phyloP scores from a whole-genome alignment of 768 basidiomycete species.

The Amanita exitialis region DNA sequence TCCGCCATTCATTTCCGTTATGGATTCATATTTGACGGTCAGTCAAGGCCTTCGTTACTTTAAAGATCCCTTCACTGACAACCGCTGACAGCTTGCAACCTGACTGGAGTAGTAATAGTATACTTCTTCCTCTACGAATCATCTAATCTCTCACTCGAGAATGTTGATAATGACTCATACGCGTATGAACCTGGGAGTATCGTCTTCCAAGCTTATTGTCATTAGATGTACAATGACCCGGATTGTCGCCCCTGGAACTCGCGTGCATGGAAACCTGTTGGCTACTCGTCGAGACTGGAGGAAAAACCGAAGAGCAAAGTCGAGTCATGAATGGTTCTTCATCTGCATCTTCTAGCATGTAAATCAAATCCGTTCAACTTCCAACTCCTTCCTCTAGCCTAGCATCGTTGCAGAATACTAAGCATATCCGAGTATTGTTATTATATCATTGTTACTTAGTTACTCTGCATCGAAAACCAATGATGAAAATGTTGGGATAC shows the following conservation, averaged over 20 bases:
- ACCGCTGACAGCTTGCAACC: slow-evolving; percentile 35
- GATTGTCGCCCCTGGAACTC: slow-evolving; percentile 61
- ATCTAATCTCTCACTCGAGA: slow-evolving; percentile 55
- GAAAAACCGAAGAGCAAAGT: slow-evolving; percentile 31
- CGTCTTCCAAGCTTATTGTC: neutral
- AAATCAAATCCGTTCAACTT: neutral
- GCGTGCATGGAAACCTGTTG: slow-evolving; percentile 46
- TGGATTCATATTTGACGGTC: slow-evolving; percentile 64
- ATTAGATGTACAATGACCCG: slow-evolving; percentile 56
- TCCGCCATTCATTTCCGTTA: slow-evolving; percentile 46
- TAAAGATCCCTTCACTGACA: neutral
- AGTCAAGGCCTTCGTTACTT: slow-evolving; percentile 7
- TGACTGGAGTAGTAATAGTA: slow-evolving; percentile 48
- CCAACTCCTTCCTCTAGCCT: no score
- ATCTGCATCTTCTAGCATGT: neutral
- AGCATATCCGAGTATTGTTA: no score
- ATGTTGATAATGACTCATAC: slow-evolving; percentile 45
- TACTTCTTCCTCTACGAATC: slow-evolving; percentile 74
- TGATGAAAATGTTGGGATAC: no score
- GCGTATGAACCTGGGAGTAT: slow-evolving; percentile 3
- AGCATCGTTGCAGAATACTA: no score
- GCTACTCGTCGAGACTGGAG: slow-evolving; percentile 29
- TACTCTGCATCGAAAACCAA: no score
- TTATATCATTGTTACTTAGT: no score
- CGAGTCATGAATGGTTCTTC: slow-evolving; percentile 13